Conservation (phyloP, 306 rosid genomes). For the Pterocarpus macrocarpus region DNA sequence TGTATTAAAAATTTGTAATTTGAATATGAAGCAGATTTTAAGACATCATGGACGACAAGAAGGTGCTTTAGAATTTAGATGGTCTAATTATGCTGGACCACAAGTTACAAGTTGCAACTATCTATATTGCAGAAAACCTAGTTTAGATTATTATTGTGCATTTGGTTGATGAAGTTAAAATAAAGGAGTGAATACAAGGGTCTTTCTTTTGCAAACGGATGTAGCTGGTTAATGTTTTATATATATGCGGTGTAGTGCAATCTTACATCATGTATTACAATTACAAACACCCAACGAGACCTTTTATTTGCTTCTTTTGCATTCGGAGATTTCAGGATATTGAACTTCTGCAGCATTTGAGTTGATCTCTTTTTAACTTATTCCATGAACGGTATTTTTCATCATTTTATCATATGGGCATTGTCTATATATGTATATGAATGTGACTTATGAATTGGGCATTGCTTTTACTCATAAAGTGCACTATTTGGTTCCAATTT, state of each 20-base stretch:
- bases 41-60: background rate
- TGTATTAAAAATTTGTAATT: background rate
- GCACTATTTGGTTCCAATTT: background rate
- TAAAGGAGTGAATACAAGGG: conserved; percentile 32
- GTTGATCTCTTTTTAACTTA: background rate
- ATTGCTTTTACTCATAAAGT: background rate
- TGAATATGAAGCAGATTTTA: background rate
- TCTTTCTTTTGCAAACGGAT: background rate
- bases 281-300: background rate
- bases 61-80: background rate
- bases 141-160: background rate
- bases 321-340: background rate
- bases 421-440: background rate
- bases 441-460: background rate
- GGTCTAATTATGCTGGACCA: conserved; percentile 43
- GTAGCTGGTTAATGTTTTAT: background rate
- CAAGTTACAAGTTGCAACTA: background rate
- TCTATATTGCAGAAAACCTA: conserved; percentile 1
- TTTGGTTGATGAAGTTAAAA: conserved; percentile 24
- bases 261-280: conserved; percentile 31
- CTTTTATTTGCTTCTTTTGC: background rate
- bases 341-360: background rate
- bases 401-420: background rate
- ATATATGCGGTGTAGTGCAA: conserved; percentile 27
- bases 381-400: background rate